Conservation (phyloP, 495 filamentous ascomycete genomes). For the Penicillium goetzii region DNA sequence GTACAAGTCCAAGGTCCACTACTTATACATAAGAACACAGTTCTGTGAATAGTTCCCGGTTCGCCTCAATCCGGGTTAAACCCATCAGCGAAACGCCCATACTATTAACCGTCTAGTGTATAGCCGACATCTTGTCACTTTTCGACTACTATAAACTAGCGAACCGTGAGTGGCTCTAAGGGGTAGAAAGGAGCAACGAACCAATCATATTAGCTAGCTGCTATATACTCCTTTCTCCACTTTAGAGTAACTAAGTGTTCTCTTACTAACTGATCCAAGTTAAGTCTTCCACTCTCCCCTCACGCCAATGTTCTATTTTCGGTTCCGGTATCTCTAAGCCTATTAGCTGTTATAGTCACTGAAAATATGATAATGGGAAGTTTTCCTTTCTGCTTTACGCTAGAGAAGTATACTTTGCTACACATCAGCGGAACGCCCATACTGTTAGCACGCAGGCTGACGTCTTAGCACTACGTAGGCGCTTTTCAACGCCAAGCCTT, state of each 20-base stretch:
- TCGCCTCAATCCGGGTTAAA: neutral
- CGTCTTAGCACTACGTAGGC: neutral
- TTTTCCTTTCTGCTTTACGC: neutral
- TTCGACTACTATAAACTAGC: too few relatives aligned
- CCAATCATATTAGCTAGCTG: neutral
- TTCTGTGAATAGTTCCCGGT: neutral
- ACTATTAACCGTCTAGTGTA: too few relatives aligned
- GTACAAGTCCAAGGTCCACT: neutral
- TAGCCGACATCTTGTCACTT: neutral
- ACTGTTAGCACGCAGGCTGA: neutral
- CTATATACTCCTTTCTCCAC: neutral
- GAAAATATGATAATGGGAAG: neutral
- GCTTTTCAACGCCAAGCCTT: neutral
- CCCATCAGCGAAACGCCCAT: too few relatives aligned
- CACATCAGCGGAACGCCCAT: neutral
- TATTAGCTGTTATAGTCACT: too few relatives aligned
- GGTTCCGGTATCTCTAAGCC: too few relatives aligned
- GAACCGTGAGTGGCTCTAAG: neutral
- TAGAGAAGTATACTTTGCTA: neutral
- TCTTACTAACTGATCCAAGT: neutral
- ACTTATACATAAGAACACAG: neutral
- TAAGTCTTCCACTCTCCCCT: too few relatives aligned
- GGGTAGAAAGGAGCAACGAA: neutral
- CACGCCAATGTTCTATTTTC: too few relatives aligned
- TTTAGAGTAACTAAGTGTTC: neutral